Base-by-base conservation (phyloP, 1,284 basidiomycete genomes). In the Ustilago vetiveriae region DNA sequence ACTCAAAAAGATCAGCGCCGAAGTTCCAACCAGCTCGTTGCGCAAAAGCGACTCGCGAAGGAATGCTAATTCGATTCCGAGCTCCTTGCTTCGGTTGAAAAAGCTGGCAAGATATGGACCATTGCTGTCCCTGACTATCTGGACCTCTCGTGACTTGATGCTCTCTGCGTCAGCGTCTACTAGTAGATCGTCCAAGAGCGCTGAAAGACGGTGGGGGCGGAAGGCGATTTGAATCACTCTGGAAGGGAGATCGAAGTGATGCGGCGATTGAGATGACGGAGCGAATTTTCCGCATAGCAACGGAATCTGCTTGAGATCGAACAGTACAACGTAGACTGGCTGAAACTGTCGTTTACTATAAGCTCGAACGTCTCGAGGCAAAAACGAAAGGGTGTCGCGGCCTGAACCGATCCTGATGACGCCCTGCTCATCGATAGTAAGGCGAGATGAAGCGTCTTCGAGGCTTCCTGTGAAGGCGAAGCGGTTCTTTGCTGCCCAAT, bases 21-120 rank as follows among this genome's bases (percentile, higher is more conserved):
- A 46, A 1, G 53, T 38, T 23, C 47, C 52, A 2, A 66, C 21
- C 1, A 66, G 51, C 45, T 59, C 63, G 33, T 66, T 66, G 8
- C 63, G 56, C 5, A 66, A 21, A 13, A 66, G 51, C 0, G 56
- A 29, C 48, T 66, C 63, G 22, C 63, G 45, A 10, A 45, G 51
- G 21, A 66, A 66, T 1, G 63, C 63, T 13, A 66, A 27, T 21
- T 66, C 51, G 35, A 66, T 42, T 14, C 17, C 17, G 9, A 66
- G 47, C 4, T 27, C 10, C 16, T 33, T 21, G 43, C 63, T 66
- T 17, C 32, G 51, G 6, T 26, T 17, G 35, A 66, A 66, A 36
- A 66, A 66, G 3, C 9, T 17, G 7, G 22, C n/a, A 10, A 66
- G 16, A n/a, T 41, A 51, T 2, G 24, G 19, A 4, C n/a, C 30